A percentile compares a stretch with the other conserved stretches of the same genome.
phyloP scores from a whole-genome alignment of 345 rosid genomes.

The Stellera chamaejasme region DNA sequence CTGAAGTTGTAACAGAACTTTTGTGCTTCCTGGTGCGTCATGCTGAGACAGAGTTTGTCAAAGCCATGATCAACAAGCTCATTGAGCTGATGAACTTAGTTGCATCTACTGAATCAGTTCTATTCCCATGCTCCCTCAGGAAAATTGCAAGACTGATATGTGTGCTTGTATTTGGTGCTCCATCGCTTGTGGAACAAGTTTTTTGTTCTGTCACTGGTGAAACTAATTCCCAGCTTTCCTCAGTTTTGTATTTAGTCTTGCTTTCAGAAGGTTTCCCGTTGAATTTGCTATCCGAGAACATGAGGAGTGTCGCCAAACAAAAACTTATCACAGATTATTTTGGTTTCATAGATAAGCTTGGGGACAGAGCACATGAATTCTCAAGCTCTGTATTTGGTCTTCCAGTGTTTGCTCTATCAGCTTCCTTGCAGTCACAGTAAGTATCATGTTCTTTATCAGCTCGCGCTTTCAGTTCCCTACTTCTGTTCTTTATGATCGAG shows the following conservation, averaged over 20 bases:
- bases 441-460: conserved; percentile 16
- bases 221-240: conserved; percentile 31
- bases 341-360: conserved; percentile 38
- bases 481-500: no score
- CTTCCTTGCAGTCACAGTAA: conserved; percentile 67
- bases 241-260: conserved; percentile 46
- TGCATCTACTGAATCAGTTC: conserved; percentile 45
- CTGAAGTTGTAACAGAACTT: conserved; percentile 73
- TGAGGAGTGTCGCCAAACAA: conserved; percentile 40
- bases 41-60: conserved; percentile 43
- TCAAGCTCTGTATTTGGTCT: conserved; percentile 32
- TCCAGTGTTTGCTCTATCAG: conserved; percentile 63
- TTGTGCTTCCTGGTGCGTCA: conserved; percentile 73
- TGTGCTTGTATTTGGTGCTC: conserved; percentile 36
- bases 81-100: conserved; percentile 39
- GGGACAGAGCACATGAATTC: conserved; percentile 20
- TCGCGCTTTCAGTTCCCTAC: no score
- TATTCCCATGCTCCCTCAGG: conserved; percentile 57
- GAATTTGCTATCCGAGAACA: conserved; percentile 39
- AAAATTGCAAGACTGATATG: conserved; percentile 61
- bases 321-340: conserved; percentile 50
- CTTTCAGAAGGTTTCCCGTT: conserved; percentile 76
- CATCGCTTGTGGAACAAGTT: conserved; percentile 48
- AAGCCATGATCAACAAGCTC: conserved; percentile 38
- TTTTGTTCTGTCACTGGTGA: conserved; percentile 32